phyloP scores from a whole-genome alignment of 2,329 filamentous ascomycete genomes.

The Aspergillus sp. region DNA sequence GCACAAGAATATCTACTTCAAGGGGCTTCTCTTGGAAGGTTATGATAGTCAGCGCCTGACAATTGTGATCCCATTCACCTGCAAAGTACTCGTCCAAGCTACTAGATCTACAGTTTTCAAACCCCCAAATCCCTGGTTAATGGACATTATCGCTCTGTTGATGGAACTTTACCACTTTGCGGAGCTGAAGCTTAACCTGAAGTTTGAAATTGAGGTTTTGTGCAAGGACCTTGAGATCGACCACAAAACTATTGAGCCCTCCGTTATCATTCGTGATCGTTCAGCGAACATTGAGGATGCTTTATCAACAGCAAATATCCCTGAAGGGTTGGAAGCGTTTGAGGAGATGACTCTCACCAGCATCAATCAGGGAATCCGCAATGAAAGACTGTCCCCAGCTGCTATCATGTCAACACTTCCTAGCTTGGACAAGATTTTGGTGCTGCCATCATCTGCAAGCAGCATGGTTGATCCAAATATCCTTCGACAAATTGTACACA shows the following conservation, averaged over 20 bases:
- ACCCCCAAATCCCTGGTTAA: constrained; percentile 94
- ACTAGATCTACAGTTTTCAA: constrained; percentile 83
- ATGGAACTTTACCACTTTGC: constrained; percentile 92
- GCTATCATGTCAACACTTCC: constrained; percentile 78
- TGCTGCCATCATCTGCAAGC: constrained; percentile 74
- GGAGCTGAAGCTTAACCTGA: constrained; percentile 92
- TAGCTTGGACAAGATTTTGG: constrained; percentile 75
- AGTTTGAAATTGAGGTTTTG: constrained; percentile 97
- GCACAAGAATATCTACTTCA: constrained; percentile 95
- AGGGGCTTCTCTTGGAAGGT: constrained; percentile 88
- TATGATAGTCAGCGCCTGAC: constrained; percentile 89
- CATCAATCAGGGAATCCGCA: constrained; percentile 66
- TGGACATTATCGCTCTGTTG: constrained; percentile 89
- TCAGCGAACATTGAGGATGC: constrained; percentile 62
- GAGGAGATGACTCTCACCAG: constrained; percentile 78
- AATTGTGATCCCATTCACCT: constrained; percentile 94
- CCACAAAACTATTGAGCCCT: constrained; percentile 85
- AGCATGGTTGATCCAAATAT: constrained; percentile 72
- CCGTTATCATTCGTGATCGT: constrained; percentile 79
- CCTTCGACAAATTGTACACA: constrained; percentile 72
- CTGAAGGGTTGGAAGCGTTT: constrained; percentile 75
- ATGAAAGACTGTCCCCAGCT: constrained; percentile 73
- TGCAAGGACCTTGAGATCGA: constrained; percentile 92
- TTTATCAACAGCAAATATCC: constrained; percentile 55
- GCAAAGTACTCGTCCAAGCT: constrained; percentile 88